Conservation (phyloP, 257 asterid species). For the Nyctanthes arbortristis region DNA sequence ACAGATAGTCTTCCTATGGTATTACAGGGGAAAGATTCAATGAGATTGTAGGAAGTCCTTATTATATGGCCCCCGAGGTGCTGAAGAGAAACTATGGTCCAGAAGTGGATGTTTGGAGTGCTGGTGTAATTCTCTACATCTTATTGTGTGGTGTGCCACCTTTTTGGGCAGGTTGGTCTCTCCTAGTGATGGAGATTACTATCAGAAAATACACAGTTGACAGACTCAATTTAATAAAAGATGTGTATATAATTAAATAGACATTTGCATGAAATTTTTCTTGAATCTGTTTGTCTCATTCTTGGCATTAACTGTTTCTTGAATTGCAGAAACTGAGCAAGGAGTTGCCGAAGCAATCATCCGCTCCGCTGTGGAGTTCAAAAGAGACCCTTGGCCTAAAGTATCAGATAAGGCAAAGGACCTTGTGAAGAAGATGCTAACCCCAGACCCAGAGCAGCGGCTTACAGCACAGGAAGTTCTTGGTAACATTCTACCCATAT, state of each 20-base stretch:
- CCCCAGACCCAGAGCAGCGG: slow-evolving; percentile 48
- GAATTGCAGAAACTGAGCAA: slow-evolving; percentile 64
- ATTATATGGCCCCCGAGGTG: slow-evolving; percentile 65
- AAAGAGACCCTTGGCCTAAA: slow-evolving; percentile 64
- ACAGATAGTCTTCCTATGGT: slow-evolving; percentile 8
- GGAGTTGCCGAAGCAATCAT: slow-evolving; percentile 60
- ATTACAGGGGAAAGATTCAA: slow-evolving; percentile 47
- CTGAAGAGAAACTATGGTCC: slow-evolving; percentile 55
- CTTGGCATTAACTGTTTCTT: not conserved
- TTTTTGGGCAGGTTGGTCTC: slow-evolving; percentile 55
- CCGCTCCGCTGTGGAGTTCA: slow-evolving; percentile 49
- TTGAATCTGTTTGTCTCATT: not conserved
- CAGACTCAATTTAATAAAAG: not conserved
- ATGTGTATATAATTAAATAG: not conserved
- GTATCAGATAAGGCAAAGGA: slow-evolving; percentile 63
- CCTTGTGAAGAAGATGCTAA: slow-evolving; percentile 58
- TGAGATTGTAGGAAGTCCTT: slow-evolving; percentile 71
- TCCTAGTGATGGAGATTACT: not conserved
- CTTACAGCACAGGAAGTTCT: slow-evolving; percentile 58
- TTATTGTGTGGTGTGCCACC: slow-evolving; percentile 58
- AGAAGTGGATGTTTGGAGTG: slow-evolving; percentile 62
- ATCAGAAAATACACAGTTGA: not conserved
- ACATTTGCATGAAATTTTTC: not conserved
- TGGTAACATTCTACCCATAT: slow-evolving; percentile 29
- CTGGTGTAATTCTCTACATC: slow-evolving; percentile 62